These are phyloP conservation scores for Colletotrichum sansevieriae DNA, from an alignment of 2,329 filamentous ascomycete genomes.

Conservation along the genomic window DNA sequence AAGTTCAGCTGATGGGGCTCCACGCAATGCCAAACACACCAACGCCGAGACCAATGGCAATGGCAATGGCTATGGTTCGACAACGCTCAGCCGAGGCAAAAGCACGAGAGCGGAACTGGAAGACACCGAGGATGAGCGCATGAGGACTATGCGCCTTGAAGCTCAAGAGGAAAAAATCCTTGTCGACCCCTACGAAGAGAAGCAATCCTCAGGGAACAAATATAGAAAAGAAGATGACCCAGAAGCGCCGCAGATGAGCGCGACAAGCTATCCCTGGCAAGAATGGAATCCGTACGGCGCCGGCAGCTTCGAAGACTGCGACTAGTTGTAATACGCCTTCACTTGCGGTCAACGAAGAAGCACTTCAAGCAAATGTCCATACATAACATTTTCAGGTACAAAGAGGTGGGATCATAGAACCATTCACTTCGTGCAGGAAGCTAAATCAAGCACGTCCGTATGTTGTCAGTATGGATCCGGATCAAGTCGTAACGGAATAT, in stretches of 20 bases:
- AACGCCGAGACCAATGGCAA: constrained; percentile 41
- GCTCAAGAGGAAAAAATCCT: constrained; percentile 69
- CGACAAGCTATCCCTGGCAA: constrained; percentile 77
- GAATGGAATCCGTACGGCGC: constrained; percentile 73
- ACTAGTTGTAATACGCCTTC: constrained; percentile 7
- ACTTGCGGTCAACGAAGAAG: background rate
- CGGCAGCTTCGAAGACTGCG: constrained; percentile 39
- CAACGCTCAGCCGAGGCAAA: constrained; percentile 38
- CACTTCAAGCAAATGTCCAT: too few species aligned
- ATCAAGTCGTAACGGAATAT: constrained; percentile 5
- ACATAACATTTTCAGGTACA: background rate
- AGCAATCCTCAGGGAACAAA: constrained; percentile 46
- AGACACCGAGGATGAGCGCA: constrained; percentile 58
- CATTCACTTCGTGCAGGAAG: background rate
- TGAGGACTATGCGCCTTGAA: constrained; percentile 58
- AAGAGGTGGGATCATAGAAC: background rate
- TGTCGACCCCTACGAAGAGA: constrained; percentile 50
- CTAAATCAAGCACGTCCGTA: background rate
- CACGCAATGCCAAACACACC: constrained; percentile 31
- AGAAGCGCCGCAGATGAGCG: constrained; percentile 71
- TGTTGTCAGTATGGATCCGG: background rate
- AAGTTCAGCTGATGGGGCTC: constrained; percentile 36
- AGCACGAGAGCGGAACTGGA: constrained; percentile 54
- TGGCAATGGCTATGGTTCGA: background rate
- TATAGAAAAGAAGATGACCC: constrained; percentile 56